Evolutionary conservation across 2,329 filamentous ascomycete genomes (phyloP), one percentile per base, ranked within the genome.

Genomic region (Pseudocercospora pini-densiflorae): DNA sequence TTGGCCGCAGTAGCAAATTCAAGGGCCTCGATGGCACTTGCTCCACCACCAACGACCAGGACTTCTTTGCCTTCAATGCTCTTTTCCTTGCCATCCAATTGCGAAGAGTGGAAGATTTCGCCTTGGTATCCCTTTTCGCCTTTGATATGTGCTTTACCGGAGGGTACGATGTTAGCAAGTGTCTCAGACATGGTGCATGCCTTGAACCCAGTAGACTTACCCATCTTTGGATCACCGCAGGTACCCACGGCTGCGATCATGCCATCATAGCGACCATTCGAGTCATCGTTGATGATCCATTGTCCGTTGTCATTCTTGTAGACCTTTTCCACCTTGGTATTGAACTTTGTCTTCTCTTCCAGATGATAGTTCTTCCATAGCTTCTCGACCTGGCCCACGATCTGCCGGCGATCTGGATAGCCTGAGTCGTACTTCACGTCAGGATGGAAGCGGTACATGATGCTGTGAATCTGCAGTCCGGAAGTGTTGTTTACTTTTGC

Each of bases 361-460:
- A 96, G 84, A 1, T 87, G 86, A 74, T 96, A 96, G 2, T 85
- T 84, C 71, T 92, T 85, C 92, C 92, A 96, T 0, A 96, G 81
- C 66, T 89, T 79, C 19, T 84, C 84, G 10, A 95, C 89, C 75
- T 94, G 89, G 24, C 85, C 84, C 51, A 94, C 83, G 66, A 96
- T 95, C 77, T 94, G 88, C 69, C 90, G 81, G 59, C 91, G 89
- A 67, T 89, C 85, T 0, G 93, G 93, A 74, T 96, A 96, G n/a
- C 91, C 91, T 31, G 84, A 82, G 36, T 86, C 82, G 88, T 91
- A 96, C 67, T 86, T 84, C 1, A 96, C 87, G 0, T 90, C 91
- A 0, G 93, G 93, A 71, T 94, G 91, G 77, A 96, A 97, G 23
- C 92, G 87, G 78, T 94, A 96, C 92, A 95, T 95, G 65, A 94